A percentile compares a stretch with the other conserved stretches of the same genome.
These are phyloP conservation scores for Setaria italica DNA, from an alignment of 202 grass and related monocot genomes.

Conservation along the genomic window DNA sequence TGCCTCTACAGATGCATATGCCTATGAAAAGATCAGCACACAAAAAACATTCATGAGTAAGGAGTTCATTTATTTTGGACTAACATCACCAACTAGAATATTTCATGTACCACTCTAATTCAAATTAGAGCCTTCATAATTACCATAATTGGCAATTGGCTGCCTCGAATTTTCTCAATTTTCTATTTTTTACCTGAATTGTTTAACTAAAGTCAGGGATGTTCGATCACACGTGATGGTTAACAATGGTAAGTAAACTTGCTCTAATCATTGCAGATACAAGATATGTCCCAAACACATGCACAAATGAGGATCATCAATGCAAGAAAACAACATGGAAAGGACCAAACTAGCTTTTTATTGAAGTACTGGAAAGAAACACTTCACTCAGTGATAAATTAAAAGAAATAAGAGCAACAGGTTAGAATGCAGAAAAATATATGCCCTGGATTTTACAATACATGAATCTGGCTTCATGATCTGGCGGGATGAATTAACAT, in stretches of 20 bases:
- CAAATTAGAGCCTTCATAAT: background rate
- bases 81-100: slow-evolving; percentile 16
- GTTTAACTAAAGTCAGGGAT: slow-evolving; percentile 26
- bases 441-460: background rate
- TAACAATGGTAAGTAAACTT: slow-evolving; percentile 6
- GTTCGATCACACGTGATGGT: background rate
- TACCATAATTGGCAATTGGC: slow-evolving; percentile 4
- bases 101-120: slow-evolving; percentile 31
- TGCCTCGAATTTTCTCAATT: background rate
- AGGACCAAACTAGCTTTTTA: background rate
- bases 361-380: background rate
- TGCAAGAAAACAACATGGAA: slow-evolving; percentile 5
- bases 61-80: slow-evolving; percentile 1
- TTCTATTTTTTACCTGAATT: background rate
- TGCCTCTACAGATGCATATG: slow-evolving; percentile 91
- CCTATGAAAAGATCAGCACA: slow-evolving; percentile 49
- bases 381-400: slow-evolving; percentile 15
- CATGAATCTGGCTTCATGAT: background rate
- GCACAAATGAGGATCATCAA: background rate
- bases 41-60: slow-evolving; percentile 19
- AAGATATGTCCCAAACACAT: slow-evolving; percentile 14
- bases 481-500: too few species aligned
- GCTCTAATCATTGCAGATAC: slow-evolving; percentile 7
- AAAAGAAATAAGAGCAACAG: background rate
- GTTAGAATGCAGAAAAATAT: slow-evolving; percentile 7